Base-by-base conservation (phyloP, 2,329 filamentous ascomycete species). In the Fusarium liriodendri region DNA sequence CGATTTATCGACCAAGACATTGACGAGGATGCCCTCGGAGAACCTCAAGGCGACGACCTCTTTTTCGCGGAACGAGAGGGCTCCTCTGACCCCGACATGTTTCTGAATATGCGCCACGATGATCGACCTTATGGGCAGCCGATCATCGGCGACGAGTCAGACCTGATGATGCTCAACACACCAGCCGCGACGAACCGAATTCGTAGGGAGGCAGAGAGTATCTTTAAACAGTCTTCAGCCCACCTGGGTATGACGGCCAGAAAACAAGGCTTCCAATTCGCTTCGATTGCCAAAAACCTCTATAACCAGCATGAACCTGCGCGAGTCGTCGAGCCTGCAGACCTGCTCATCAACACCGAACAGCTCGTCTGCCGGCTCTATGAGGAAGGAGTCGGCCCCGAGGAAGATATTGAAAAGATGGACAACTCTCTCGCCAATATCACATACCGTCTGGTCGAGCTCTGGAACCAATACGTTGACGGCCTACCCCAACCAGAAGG, bases 291-390 rank as follows among this genome's bases (percentile, higher is more conserved):
- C 33, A 93, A 92, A 79, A 91, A 92, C 70, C 82, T 95, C 11
- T 90, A 92, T 86, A 80, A 67, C 6, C 80, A 85, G 81, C 80
- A 89, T 80, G 88, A 88, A 38, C 85, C 89, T 37, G 90, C 93
- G 1, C 78, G 83, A 20, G 85, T 97, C 54, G 86, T 87, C 6
- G 96, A 98, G 82, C 85, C 91, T 2, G 90, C 92, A 69, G 87
- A 91, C 54, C 82, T 97, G 22, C 90, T 98, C 54, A 83, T 97
- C 37, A 87, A 89, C 58, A 97, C 94, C 13, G 95, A 98, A 80
- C 87, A 90, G 42, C 83, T 94, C 45, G 84, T 97, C 42, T 87
- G 87, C 59, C 86, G 86, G 62, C 84, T 95, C 20, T 94, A 94
- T 74, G 87, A 89, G 57, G 88, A 91, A 67, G 89, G 89, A 1